Evolutionary conservation across 495 filamentous ascomycete genomes (phyloP).

Genomic region (Pseudotulostoma volvatum): DNA sequence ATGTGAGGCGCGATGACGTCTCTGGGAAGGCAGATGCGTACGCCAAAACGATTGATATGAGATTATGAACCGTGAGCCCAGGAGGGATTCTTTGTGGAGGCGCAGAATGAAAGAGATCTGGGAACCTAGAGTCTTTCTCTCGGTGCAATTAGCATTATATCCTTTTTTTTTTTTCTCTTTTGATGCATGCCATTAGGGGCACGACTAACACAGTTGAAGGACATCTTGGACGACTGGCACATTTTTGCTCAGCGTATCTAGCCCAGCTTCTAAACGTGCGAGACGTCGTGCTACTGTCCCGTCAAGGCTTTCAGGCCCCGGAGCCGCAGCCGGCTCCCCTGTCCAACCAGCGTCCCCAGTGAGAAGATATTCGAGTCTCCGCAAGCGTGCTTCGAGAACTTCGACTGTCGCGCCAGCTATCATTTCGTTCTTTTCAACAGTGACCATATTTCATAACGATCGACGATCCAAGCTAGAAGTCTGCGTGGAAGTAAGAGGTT

Average conservation of each 20-base stretch:
- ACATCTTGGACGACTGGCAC: conserved; percentile 35
- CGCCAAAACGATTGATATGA: conserved; percentile 54
- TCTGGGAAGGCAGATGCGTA: conserved; percentile 58
- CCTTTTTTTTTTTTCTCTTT: too few species aligned
- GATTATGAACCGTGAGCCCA: conserved; percentile 25
- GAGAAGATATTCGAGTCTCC: conserved; percentile 57
- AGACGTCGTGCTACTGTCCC: conserved; percentile 38
- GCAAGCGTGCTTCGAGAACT: conserved; percentile 59
- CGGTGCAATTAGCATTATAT: conserved; percentile 1
- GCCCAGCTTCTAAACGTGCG: conserved; percentile 42
- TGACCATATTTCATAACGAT: too few species aligned
- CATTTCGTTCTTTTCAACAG: conserved; percentile 21
- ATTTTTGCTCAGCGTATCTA: conserved; percentile 31
- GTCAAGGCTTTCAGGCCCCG: conserved; percentile 22
- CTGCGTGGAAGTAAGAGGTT: too few species aligned
- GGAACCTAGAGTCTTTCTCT: conserved; percentile 36
- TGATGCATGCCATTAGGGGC: too few species aligned
- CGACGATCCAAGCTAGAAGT: too few species aligned
- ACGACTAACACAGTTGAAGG: conserved; percentile 27
- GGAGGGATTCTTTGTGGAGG: conserved; percentile 22
- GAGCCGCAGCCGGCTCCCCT: conserved; percentile 22
- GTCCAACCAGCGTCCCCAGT: conserved; percentile 39
- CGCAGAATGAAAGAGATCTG: conserved; percentile 33
- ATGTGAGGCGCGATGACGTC: conserved; percentile 64
- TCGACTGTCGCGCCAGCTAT: conserved; percentile 44